Base-by-base conservation (phyloP, 2,329 filamentous ascomycete species). In the Fusarium torulosum region DNA sequence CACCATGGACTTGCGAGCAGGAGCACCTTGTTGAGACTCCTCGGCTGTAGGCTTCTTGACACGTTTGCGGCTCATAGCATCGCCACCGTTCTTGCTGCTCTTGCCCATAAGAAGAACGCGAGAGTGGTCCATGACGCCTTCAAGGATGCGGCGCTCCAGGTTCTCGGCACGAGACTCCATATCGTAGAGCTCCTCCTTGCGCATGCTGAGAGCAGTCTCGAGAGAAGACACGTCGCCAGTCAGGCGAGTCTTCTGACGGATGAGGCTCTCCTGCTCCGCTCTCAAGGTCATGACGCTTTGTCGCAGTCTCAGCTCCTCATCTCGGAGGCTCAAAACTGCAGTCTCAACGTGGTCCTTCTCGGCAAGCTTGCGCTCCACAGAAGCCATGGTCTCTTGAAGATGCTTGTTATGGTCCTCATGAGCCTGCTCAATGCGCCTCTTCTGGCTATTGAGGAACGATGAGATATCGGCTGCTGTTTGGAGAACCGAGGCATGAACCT, bases 41-140 rank as follows among this genome's bases (percentile, higher is more conserved):
- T 73, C 68, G 9, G 71, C 71, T n/a, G 63, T 66, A 9, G 78
- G 76, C 60, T 83, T 84, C 72, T 83, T 80, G 59, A 83, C 78
- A 9, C 86, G 82, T 78, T 88, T 88, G 50, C 86, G 84, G 75
- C 80, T 87, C 86, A 88, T 88, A 62, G 82, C 79, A 53, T 88
- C 86, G 13, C 82, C 79, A 13, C 79, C 79, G 42, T 59, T 67
- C 71, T 82, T 83, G 69, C 78, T 81, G 5, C 86, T 81, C 80
- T 92, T 90, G 69, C 88, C 84, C 82, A 96, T 91, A 59, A 98
- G 86, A n/a, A 97, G 85, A 25, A 95, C 90, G 8, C 95, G 91
- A 20, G 95, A 97, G 77, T 98, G 95, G 72, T 98, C 94, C 81
- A 99, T 96, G 66, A 98, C 93, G 25, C 95, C 94, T 69, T 98